Conservation (phyloP, 352 stramenopile genomes). For the Phytophthora nicotianae region DNA sequence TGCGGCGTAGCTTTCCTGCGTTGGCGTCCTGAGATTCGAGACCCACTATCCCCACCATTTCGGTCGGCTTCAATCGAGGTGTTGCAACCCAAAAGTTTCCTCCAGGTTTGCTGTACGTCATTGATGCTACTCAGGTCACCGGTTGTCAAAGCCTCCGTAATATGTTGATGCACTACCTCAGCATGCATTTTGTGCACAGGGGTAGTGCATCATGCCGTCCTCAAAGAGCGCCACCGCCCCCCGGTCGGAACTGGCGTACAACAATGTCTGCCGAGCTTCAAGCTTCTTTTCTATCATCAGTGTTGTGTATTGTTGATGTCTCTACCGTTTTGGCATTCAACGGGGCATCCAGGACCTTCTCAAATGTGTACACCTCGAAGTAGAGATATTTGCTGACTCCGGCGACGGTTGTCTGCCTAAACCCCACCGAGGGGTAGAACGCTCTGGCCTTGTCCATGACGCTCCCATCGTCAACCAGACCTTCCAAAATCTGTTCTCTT, state of each 20-base stretch:
- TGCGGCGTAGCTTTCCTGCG: constrained; percentile 25
- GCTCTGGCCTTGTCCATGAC: constrained; percentile 31
- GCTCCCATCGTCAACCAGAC: constrained; percentile 44
- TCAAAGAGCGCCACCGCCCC: constrained; percentile 23
- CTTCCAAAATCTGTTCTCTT: constrained; percentile 11
- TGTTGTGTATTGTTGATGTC: no score
- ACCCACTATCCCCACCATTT: constrained; percentile 29
- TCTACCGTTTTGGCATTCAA: neutral
- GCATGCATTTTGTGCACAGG: constrained; percentile 23
- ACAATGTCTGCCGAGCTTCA: constrained; percentile 1
- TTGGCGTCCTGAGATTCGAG: constrained; percentile 14
- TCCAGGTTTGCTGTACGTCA: constrained; percentile 18
- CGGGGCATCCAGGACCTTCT: constrained; percentile 20
- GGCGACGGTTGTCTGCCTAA: constrained; percentile 19
- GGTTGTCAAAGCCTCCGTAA: constrained; percentile 12
- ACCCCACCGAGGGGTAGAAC: constrained; percentile 43
- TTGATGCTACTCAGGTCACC: constrained; percentile 30
- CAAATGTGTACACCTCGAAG: constrained; percentile 37
- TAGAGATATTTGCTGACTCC: constrained; percentile 28
- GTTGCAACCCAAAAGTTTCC: constrained; percentile 39
- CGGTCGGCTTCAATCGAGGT: neutral
- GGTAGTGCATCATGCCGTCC: constrained; percentile 30
- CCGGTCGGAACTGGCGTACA: constrained; percentile 21
- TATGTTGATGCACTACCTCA: constrained; percentile 17
- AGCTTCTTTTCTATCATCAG: neutral